Evolutionary conservation across 345 rosid species (phyloP), one percentile per base, ranked within the genome.

Genomic region (Leavenworthia alabamica): DNA sequence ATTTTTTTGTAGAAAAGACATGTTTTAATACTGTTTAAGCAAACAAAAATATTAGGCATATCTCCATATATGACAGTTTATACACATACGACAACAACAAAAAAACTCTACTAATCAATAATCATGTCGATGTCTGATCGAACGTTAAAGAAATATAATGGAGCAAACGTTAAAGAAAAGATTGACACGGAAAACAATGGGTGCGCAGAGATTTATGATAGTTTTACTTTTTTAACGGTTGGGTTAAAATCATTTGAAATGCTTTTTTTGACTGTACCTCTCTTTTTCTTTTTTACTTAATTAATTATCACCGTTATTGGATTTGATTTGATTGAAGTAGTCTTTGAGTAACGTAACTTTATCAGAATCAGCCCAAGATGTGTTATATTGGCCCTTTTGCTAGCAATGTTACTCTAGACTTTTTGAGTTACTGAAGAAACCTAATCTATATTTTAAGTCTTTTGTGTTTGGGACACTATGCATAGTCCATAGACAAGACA

Each of bases 101-200:
- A n/a, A n/a, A n/a, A n/a, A n/a, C n/a, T n/a, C n/a, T n/a, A n/a
- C n/a, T n/a, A n/a, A n/a, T n/a, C n/a, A n/a, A n/a, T n/a, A n/a
- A 35, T 12, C 40, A 35, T 35, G 40, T n/a, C n/a, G n/a, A n/a
- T n/a, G n/a, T n/a, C n/a, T n/a, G n/a, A n/a, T n/a, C n/a, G n/a
- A n/a, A n/a, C n/a, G n/a, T n/a, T n/a, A n/a, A n/a, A n/a, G n/a
- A n/a, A n/a, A 59, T 44, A 68, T 60, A 68, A 60, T 52, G 61
- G 29, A 68, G 62, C 52, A 68, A 68, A 68, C 53, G 73, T 60
- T 68, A 60, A 60, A 48, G 41, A 14, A 33, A 53, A 62, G 43
- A 54, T 39, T 40, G 69, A 20, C 74, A 56, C 74, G 39, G 64
- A 70, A 70, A 70, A 62, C 74, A 62, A 70, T 70, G 74, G 29